Base-by-base conservation (phyloP, 2,329 filamentous ascomycete species). In the Hypoxylon sp. region DNA sequence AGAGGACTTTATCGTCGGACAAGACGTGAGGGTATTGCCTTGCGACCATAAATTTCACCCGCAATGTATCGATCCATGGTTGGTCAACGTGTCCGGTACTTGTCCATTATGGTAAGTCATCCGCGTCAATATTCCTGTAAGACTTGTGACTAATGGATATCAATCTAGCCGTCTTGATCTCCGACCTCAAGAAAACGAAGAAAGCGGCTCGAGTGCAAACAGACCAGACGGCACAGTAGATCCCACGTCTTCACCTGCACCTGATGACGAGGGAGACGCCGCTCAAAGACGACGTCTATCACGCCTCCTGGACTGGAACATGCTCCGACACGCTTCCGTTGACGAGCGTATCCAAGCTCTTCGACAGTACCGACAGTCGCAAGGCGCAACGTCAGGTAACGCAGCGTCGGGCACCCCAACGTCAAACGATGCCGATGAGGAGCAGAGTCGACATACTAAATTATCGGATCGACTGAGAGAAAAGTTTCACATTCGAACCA, bases 1-100 rank as follows among this genome's bases (percentile, higher is more conserved):
- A 2, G 89, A 91, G 65, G 88, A 91, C 70, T 91, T 91, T 70
- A 82, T 75, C 2, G 81, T 87, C 17, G 89, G 89, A 13, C 85
- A 91, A 71, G 87, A 91, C 69, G 86, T 91, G 54, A 83, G 89
- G 46, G 87, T 91, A 1, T 76, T 91, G 41, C 89, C 89, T 34
- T 91, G 89, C 73, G 78, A 86, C 59, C 89, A 91, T 74, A 87
- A 89, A 66, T 91, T 87, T 70, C 89, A 91, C 70, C 88, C 89
- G 0, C 80, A 81, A 47, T 91, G 89, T 69, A 84, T 91, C 59
- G 89, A 91, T 69, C 89, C 88, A 3, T 91, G 89, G 89, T 79
- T 91, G 44, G 79, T 91, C 63, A 89, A 91, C 59, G 85, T 91
- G 10, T 89, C 88, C 10, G 88, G 89, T 62, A 91, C 88, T 28